Base-by-base conservation (phyloP, 139 green algal genomes). In the Picochlorum costavermella region DNA sequence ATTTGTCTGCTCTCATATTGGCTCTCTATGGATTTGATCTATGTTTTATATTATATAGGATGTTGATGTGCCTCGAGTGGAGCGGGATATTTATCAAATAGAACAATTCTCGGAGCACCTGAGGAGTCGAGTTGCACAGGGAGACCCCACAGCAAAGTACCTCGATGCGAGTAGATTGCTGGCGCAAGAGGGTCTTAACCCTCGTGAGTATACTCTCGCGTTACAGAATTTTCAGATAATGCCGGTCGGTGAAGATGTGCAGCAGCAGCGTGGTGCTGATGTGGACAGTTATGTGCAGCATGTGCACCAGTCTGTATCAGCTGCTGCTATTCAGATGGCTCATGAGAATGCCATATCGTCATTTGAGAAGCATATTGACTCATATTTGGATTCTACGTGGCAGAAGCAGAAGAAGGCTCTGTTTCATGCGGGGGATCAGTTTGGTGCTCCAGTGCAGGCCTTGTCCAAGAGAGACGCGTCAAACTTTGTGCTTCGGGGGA, bases 231-330 rank as follows among this genome's bases (percentile, higher is more conserved):
- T 94, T 43, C 83, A 92, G 60, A 79, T 90, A 57, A 73, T 78
- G 56, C 80, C 86, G 31, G 86, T 81, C 9, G 78, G 89, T 30
- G 86, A 89, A 71, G 86, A 94, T 56, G 84, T 93, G 16, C 89
- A 90, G 55, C 76, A 84, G 50, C 82, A 73, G 48, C 80, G 91
- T 64, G 83, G 76, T 0, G 73, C 56, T 55, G 84, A 64, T 46
- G 82, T 92, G 25, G 83, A 91, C n/a, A 85, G 90, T 16, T 94
- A 94, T 53, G 67, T 94, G 61, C 73, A 86, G 73, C 83, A 92
- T 62, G 74, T 92, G n/a, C 83, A 92, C 64, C 71, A 90, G 64
- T 50, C 56, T 26, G 66, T 77, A 46, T 63, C 55, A n/a, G 64
- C 58, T 30, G 49, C 67, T 6, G 60, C 43, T 6, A 36, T 68